Conservation (phyloP, 208 protist species). For the Acanthamoeba divionensis region DNA sequence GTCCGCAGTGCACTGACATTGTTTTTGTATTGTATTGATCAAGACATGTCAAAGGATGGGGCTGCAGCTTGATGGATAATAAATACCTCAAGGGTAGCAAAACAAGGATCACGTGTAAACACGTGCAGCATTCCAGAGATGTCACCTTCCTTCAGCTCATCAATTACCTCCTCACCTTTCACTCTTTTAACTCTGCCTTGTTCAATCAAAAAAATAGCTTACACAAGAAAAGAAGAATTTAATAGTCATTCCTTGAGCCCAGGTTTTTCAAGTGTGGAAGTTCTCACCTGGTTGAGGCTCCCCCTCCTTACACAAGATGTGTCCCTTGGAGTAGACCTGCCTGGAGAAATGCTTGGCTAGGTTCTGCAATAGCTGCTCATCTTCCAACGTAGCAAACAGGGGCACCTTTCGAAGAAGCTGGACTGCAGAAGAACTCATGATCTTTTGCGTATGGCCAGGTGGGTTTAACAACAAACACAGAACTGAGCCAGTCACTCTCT, state of each 20-base stretch:
- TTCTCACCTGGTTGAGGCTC: conserved; percentile 16
- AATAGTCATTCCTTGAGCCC: not conserved
- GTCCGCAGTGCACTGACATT: not conserved
- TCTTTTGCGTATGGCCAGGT: too few species aligned
- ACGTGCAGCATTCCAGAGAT: conserved; percentile 50
- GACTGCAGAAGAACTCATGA: too few species aligned
- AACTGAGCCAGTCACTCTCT: too few species aligned
- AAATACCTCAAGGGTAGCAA: conserved; percentile 24
- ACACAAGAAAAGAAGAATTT: not conserved
- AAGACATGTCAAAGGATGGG: not conserved
- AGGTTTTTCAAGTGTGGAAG: not conserved
- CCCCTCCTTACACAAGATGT: conserved; percentile 37
- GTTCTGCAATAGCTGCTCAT: not conserved
- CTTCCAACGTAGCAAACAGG: conserved; percentile 2
- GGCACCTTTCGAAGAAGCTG: not conserved
- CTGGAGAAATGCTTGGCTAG: not conserved
- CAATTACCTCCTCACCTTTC: not conserved
- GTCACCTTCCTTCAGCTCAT: conserved; percentile 9
- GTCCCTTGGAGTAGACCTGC: not conserved
- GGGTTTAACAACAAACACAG: too few species aligned
- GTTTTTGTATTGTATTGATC: not conserved
- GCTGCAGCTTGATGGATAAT: not conserved
- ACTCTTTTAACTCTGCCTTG: not conserved
- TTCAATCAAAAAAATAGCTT: conserved; percentile 39
- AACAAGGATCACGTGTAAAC: not conserved